A percentile compares a stretch with the other conserved stretches of the same genome.
Evolutionary conservation across 2,329 filamentous ascomycete genomes (phyloP).

Genomic region (Monilinia fructicola): DNA sequence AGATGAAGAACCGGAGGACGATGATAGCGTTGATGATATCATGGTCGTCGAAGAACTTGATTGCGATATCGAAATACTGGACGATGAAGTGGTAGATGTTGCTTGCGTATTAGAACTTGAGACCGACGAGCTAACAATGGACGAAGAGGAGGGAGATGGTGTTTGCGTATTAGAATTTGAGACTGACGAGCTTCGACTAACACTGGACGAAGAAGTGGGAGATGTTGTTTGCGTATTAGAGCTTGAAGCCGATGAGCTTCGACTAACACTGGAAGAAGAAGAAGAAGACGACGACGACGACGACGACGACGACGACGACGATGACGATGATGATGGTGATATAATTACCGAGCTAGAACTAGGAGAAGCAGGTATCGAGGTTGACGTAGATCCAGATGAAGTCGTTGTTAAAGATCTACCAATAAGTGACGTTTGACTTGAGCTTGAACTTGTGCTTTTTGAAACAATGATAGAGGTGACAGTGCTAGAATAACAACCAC

Average conservation of each 20-base stretch:
- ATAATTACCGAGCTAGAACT: not conserved
- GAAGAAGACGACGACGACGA: too few relatives aligned
- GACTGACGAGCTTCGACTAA: not conserved
- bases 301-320: too few relatives aligned
- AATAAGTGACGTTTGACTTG: not conserved
- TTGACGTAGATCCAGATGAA: not conserved
- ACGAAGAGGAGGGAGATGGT: not conserved
- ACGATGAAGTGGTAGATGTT: not conserved
- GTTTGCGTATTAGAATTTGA: not conserved
- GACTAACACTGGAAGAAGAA: not conserved
- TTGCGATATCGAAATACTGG: not conserved
- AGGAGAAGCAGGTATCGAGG: not conserved
- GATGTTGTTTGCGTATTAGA: not conserved
- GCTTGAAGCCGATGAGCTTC: not conserved
- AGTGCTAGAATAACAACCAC: not conserved
- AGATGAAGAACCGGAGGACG: not conserved
- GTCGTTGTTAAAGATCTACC: not conserved
- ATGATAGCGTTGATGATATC: not conserved
- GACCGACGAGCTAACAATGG: too few relatives aligned
- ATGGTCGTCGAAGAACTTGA: not conserved
- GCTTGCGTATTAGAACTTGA: not conserved
- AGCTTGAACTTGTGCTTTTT: not conserved
- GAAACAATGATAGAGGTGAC: not conserved
- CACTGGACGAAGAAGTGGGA: not conserved
- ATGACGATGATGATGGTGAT: not conserved